These are phyloP conservation scores for Hemisphaericaspora lyxosophila DNA, from an alignment of 1,139 yeast species.

Conservation along the genomic window DNA sequence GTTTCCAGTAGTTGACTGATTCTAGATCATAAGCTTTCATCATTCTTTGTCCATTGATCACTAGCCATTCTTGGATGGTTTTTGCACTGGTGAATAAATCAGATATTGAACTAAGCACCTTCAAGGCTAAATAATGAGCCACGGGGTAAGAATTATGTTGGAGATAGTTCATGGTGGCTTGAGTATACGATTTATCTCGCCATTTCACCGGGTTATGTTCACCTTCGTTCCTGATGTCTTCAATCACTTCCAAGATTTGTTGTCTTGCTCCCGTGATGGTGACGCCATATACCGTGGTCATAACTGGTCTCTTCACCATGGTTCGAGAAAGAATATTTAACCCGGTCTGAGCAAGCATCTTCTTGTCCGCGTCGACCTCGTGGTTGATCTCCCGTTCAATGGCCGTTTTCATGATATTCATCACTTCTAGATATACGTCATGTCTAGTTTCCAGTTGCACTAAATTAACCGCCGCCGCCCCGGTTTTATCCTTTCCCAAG, in stretches of 20 bases:
- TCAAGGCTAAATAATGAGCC: constrained; percentile 26
- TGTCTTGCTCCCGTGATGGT: constrained; percentile 37
- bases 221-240: constrained; percentile 21
- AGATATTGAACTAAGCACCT: constrained; percentile 33
- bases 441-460: constrained; percentile 22
- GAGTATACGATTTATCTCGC: constrained; percentile 4
- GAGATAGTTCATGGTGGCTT: constrained; percentile 3
- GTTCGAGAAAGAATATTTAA: constrained; percentile 28
- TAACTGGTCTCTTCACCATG: constrained; percentile 44
- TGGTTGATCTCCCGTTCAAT: constrained; percentile 15
- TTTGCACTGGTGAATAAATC: constrained; percentile 38
- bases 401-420: constrained; percentile 25
- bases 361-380: not conserved
- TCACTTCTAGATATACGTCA: constrained; percentile 40
- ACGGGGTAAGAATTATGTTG: constrained; percentile 6
- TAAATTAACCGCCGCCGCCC: constrained; percentile 42
- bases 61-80: constrained; percentile 39
- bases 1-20: constrained; percentile 16
- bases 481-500: constrained; percentile 35
- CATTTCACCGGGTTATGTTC: constrained; percentile 12
- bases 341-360: constrained; percentile 18
- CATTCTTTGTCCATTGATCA: constrained; percentile 29
- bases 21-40: constrained; percentile 27
- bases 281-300: constrained; percentile 52
- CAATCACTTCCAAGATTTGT: constrained; percentile 31